phyloP scores from a whole-genome alignment of 129 eudicot genomes.

The Logfia minima region DNA sequence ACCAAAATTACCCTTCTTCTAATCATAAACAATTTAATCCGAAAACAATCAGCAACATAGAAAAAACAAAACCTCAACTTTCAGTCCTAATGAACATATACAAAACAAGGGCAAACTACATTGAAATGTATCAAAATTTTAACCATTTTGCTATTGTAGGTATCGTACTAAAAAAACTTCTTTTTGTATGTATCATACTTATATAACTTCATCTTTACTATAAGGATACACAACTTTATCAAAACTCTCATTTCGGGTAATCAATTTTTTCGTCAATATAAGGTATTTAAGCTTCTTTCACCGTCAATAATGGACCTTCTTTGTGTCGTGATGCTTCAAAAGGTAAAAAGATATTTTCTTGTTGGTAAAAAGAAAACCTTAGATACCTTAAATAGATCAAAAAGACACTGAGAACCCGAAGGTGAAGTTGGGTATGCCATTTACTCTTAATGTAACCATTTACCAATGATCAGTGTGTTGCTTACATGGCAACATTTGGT shows the following conservation, averaged over 20 bases:
- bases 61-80: not conserved
- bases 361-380: not conserved
- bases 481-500: not conserved
- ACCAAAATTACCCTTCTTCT: constrained; percentile 66
- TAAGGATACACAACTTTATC: not conserved
- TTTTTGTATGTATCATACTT: not conserved
- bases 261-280: too few species aligned
- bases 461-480: not conserved
- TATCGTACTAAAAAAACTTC: not conserved
- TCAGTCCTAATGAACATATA: not conserved
- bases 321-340: not conserved
- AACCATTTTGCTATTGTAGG: not conserved
- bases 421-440: not conserved
- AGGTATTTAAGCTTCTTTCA: not conserved
- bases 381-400: not conserved
- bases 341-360: too few species aligned
- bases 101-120: not conserved
- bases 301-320: not conserved
- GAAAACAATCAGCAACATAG: constrained; percentile 12
- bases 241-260: not conserved
- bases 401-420: not conserved
- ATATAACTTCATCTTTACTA: not conserved
- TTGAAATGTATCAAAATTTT: not conserved
- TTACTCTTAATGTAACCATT: not conserved
- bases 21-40: constrained; percentile 9